Conservation (phyloP, 768 basidiomycete species). For the Mycena amicta region DNA sequence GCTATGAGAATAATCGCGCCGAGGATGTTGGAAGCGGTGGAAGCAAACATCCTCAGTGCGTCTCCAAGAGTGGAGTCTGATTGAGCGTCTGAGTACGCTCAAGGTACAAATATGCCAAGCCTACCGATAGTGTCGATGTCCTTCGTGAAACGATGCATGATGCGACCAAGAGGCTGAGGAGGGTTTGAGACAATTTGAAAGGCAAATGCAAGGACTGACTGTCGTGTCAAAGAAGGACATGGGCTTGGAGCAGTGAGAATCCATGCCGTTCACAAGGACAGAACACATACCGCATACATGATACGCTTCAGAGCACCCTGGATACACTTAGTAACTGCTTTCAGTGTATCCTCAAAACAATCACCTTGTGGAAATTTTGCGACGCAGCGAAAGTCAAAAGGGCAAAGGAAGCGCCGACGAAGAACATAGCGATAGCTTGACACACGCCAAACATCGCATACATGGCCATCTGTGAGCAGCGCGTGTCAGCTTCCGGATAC, state of each 20-base stretch:
- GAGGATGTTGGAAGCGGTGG: constrained; percentile 63
- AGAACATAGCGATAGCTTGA: constrained; percentile 69
- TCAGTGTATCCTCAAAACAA: neutral
- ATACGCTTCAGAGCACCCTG: constrained; percentile 67
- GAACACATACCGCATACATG: constrained; percentile 56
- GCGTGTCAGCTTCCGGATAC: neutral
- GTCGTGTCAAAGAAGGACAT: constrained; percentile 92
- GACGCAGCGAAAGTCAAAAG: constrained; percentile 80
- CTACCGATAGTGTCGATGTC: constrained; percentile 86
- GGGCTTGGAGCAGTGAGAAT: constrained; percentile 37
- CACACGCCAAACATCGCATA: constrained; percentile 74
- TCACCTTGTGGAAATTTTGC: constrained; percentile 59
- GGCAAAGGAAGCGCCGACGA: constrained; percentile 67
- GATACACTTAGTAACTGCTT: neutral
- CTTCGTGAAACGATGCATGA: constrained; percentile 90
- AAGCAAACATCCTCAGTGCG: constrained; percentile 70
- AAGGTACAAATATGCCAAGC: neutral
- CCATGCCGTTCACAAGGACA: neutral
- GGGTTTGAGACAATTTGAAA: constrained; percentile 4
- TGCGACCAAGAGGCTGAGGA: constrained; percentile 72
- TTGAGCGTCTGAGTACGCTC: neutral
- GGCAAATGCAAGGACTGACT: constrained; percentile 36
- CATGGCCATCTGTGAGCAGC: constrained; percentile 65
- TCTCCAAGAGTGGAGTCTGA: constrained; percentile 53
- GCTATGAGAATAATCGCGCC: constrained; percentile 81